Evolutionary conservation across 139 green algal species (phyloP), one percentile per base, ranked within the genome.

Genomic region (Coelastrella sp.): DNA sequence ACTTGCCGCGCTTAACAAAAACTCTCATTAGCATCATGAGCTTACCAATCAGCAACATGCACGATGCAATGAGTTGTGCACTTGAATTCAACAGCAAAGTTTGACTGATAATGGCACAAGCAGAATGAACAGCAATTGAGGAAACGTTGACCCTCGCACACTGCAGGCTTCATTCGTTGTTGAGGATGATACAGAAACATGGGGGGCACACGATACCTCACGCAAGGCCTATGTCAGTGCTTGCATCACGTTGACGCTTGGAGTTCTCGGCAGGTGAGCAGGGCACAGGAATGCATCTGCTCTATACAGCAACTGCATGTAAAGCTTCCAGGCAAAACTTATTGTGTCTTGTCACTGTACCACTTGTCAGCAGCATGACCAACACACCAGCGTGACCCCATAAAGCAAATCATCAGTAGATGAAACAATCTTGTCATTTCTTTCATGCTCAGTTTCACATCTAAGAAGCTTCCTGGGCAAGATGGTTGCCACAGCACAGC

Each of bases 211-310:
- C 6, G 78, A 76, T 30, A 84, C 78, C 8, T 23, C 45, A 9
- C 38, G 60, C 23, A 84, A 51, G 62, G 78, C 78, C 6, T 76
- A 74, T n/a, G 23, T 75, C 60, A 84, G 78, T 40, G 62, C 78
- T 27, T 84, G 78, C 41, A 84, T 84, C 60, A 84, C 78, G 0
- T 60, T 84, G 15, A 76, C 78, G n/a, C 60, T 84, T 32, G 78
- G 78, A 19, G 60, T 74, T 15, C 11, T 84, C 30, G 78, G 78
- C 78, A 84, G 78, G 78, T 84, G 60, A 76, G 60, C 13, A 38
- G 13, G 38, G 5, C 4, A 35, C 19, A n/a, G 72, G 23, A 0
- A 17, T 53, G 9, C 72, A 66, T 27, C 41, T 35, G 2, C 13
- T 21, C 50, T 0, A 27, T 35, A 59, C 50, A 50, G 21, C 37